A percentile compares a stretch with the other conserved stretches of the same genome.
Conservation (phyloP, 202 grass and related monocot species). For the Bolboschoenoplectus hybrid region DNA sequence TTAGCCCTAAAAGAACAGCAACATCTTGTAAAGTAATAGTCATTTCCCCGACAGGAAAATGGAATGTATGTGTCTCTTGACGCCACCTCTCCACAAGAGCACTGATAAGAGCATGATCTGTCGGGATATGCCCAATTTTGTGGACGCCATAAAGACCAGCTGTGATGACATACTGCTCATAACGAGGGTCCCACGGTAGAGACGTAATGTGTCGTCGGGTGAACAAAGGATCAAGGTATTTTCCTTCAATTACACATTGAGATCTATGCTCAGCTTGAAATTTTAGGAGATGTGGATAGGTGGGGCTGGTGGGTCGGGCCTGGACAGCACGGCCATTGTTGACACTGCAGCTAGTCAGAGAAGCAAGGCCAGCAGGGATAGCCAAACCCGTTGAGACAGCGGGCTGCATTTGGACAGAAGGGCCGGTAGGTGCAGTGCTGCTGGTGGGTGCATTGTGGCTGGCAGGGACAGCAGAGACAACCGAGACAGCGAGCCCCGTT, state of each 20-base stretch:
- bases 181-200: not conserved
- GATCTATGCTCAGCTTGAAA: slow-evolving; percentile 1
- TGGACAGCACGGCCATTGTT: not conserved
- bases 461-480: not conserved
- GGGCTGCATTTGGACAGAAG: no score
- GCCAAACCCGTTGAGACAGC: not conserved
- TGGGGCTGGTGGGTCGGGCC: not conserved
- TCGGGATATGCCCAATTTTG: slow-evolving; percentile 23
- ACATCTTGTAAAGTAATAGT: slow-evolving; percentile 61
- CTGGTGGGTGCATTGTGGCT: not conserved
- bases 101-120: slow-evolving; percentile 56
- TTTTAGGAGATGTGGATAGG: slow-evolving; percentile 3
- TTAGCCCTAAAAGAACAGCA: slow-evolving; percentile 51
- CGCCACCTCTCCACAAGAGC: slow-evolving; percentile 62
- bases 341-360: not conserved
- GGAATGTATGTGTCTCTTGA: slow-evolving; percentile 63
- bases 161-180: not conserved
- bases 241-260: not conserved
- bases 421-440: no score
- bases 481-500: not conserved
- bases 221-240: not conserved
- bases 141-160: slow-evolving; percentile 10
- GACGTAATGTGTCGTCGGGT: not conserved
- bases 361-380: not conserved
- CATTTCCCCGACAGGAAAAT: slow-evolving; percentile 58